A percentile compares a stretch with the other conserved stretches of the same genome.
phyloP scores from a whole-genome alignment of 257 asterid species.

The Nicotiana attenuata region DNA sequence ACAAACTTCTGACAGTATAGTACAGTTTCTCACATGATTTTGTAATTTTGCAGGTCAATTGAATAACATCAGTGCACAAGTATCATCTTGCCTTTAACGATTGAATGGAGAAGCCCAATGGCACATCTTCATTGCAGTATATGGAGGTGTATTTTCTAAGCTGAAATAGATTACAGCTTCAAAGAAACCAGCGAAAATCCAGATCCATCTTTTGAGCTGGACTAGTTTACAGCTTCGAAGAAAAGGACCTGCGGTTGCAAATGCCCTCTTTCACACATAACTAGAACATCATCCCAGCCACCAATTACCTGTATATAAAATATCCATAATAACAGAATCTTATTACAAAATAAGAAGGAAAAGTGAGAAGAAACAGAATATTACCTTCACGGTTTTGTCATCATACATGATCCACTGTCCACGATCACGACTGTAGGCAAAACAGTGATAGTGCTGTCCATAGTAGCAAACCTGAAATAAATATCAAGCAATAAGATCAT shows the following conservation, averaged over 20 bases:
- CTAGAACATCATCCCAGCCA: slow-evolving; percentile 78
- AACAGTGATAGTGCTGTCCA: slow-evolving; percentile 96
- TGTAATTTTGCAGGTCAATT: slow-evolving; percentile 12
- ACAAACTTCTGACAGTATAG: slow-evolving; percentile 17
- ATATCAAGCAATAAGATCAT: background rate
- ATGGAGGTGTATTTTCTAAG: background rate
- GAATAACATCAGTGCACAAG: slow-evolving; percentile 14
- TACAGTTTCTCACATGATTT: slow-evolving; percentile 17
- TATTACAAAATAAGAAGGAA: background rate
- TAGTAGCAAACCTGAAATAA: slow-evolving; percentile 54
- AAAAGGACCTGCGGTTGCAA: slow-evolving; percentile 95
- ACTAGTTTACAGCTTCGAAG: slow-evolving; percentile 68
- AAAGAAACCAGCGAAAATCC: background rate
- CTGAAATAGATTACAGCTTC: slow-evolving; percentile 7
- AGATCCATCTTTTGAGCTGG: background rate
- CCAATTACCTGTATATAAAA: slow-evolving; percentile 60
- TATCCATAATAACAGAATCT: background rate
- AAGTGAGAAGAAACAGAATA: background rate
- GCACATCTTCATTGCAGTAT: slow-evolving; percentile 6
- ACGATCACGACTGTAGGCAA: slow-evolving; percentile 69
- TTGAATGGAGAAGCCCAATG: slow-evolving; percentile 16
- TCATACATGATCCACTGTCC: slow-evolving; percentile 93
- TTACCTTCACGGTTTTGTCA: slow-evolving; percentile 91
- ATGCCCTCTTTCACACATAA: slow-evolving; percentile 81
- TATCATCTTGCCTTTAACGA: slow-evolving; percentile 15